These are phyloP conservation scores for Metschnikowia similis DNA, from an alignment of 805 yeast genomes.

Conservation along the genomic window DNA sequence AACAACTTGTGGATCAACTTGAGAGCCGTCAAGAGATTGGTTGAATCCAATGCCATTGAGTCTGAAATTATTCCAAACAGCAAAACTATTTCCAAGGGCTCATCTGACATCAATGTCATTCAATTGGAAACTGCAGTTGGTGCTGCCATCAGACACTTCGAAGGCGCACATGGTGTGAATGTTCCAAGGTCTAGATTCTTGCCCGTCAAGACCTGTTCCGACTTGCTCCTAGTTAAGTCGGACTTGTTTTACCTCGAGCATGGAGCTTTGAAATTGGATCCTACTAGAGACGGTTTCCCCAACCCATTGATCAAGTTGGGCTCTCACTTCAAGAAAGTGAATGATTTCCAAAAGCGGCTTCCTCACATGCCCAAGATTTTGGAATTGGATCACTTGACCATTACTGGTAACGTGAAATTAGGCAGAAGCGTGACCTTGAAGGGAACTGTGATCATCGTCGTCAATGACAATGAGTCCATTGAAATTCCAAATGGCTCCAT, in stretches of 20 bases:
- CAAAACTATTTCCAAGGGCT: constrained; percentile 76
- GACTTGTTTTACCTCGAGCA: constrained; percentile 88
- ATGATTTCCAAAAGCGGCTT: constrained; percentile 83
- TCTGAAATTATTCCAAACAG: constrained; percentile 95
- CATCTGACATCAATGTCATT: constrained; percentile 74
- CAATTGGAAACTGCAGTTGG: constrained; percentile 99
- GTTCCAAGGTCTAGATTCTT: constrained; percentile 97
- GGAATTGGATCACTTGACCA: constrained; percentile 95
- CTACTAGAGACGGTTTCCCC: constrained; percentile 82
- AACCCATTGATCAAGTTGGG: constrained; percentile 95
- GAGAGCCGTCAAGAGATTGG: constrained; percentile 88
- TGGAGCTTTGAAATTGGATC: constrained; percentile 82
- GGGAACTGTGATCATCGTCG: constrained; percentile 96
- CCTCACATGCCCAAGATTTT: constrained; percentile 94
- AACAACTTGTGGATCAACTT: constrained; percentile 97
- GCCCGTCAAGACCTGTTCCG: constrained; percentile 97
- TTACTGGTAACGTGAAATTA: constrained; percentile 90
- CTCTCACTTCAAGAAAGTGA: constrained; percentile 92
- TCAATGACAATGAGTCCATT: constrained; percentile 94
- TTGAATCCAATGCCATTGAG: constrained; percentile 75
- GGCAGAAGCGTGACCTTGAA: constrained; percentile 88
- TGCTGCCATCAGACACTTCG: constrained; percentile 95
- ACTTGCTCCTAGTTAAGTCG: constrained; percentile 88
- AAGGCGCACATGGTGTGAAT: constrained; percentile 94
- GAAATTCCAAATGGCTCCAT: constrained; percentile 96